Percentiles rank a stretch among this genome's conserved stretches.
Conservation (phyloP, 2,329 filamentous ascomycete species). For the Esteya vermicola region DNA sequence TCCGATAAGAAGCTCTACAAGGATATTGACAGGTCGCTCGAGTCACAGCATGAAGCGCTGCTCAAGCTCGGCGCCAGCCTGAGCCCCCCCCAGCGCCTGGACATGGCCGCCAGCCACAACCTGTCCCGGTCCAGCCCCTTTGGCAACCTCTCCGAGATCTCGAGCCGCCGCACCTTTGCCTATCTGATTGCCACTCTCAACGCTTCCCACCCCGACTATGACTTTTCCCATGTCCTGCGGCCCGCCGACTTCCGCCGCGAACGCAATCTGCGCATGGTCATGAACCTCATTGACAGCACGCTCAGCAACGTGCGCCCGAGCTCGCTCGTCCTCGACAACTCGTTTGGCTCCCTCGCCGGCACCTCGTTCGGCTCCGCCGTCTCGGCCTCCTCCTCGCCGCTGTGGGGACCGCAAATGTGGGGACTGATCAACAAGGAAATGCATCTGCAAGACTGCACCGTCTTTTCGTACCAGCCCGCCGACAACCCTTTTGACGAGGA, state of each 20-base stretch:
- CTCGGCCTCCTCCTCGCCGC: conserved; percentile 34
- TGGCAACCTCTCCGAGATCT: conserved; percentile 74
- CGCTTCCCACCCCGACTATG: conserved; percentile 89
- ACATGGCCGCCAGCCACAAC: conserved; percentile 55
- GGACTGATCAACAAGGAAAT: conserved; percentile 87
- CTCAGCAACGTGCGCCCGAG: conserved; percentile 72
- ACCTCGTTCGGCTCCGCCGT: conserved; percentile 20
- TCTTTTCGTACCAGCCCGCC: conserved; percentile 80
- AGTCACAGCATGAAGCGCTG: conserved; percentile 80
- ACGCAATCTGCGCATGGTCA: conserved; percentile 63
- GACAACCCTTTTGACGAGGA: conserved; percentile 87
- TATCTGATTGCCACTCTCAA: conserved; percentile 95
- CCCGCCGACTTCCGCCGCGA: conserved; percentile 85
- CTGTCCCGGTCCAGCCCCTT: conserved; percentile 83
- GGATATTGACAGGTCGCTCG: conserved; percentile 81
- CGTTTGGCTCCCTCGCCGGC: conserved; percentile 26
- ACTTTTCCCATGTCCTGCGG: conserved; percentile 85
- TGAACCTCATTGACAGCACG: conserved; percentile 76
- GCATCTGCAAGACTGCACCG: conserved; percentile 73
- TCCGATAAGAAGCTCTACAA: conserved; percentile 96
- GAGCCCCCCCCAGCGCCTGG: conserved; percentile 64
- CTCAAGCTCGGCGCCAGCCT: conserved; percentile 76
- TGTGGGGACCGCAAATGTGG: conserved; percentile 90
- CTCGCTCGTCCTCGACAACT: conserved; percentile 21
- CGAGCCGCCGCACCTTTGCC: conserved; percentile 81